A percentile compares a stretch with the other conserved stretches of the same genome.
Conservation (phyloP, 2,329 filamentous ascomycete genomes). For the Botrytis pseudocinerea region DNA sequence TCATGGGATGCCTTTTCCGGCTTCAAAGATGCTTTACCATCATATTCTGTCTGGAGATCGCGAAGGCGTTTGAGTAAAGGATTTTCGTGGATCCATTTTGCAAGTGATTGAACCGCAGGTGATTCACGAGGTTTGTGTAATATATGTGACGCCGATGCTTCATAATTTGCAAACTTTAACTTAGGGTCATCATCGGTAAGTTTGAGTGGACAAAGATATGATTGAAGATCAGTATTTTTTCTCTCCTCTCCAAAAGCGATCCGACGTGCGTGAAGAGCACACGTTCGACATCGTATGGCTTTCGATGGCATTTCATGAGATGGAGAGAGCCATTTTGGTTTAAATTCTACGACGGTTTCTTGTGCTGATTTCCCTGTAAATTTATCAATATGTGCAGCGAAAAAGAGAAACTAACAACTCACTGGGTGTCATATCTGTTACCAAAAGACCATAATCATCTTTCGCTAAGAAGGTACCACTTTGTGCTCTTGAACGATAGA, state of each 20-base stretch:
- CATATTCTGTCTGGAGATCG: slow-evolving; percentile 42
- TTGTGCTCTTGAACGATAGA: slow-evolving; percentile 49
- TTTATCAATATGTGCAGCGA: no score
- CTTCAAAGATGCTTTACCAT: slow-evolving; percentile 36
- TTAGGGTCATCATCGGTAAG: slow-evolving; percentile 55
- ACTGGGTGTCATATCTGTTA: slow-evolving; percentile 69
- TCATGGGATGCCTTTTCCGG: slow-evolving; percentile 43
- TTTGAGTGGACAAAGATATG: slow-evolving; percentile 62
- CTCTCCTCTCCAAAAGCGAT: slow-evolving; percentile 48
- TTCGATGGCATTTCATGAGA: slow-evolving; percentile 67
- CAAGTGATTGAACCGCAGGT: slow-evolving; percentile 31
- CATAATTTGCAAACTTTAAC: slow-evolving; percentile 42
- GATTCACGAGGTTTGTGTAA: slow-evolving; percentile 32
- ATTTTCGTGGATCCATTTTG: slow-evolving; percentile 42
- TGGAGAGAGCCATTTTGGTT: slow-evolving; percentile 81
- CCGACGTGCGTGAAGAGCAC: slow-evolving; percentile 49
- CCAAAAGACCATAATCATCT: slow-evolving; percentile 65
- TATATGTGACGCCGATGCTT: slow-evolving; percentile 39
- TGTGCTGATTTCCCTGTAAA: slow-evolving; percentile 28
- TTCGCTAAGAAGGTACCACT: slow-evolving; percentile 52
- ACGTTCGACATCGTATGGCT: slow-evolving; percentile 71
- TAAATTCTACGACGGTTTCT: slow-evolving; percentile 66
- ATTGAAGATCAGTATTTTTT: slow-evolving; percentile 22
- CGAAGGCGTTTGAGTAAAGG: slow-evolving; percentile 45
- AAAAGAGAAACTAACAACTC: slow-evolving; percentile 19